phyloP scores from a whole-genome alignment of 345 rosid species.

The Eucalyptus albens region DNA sequence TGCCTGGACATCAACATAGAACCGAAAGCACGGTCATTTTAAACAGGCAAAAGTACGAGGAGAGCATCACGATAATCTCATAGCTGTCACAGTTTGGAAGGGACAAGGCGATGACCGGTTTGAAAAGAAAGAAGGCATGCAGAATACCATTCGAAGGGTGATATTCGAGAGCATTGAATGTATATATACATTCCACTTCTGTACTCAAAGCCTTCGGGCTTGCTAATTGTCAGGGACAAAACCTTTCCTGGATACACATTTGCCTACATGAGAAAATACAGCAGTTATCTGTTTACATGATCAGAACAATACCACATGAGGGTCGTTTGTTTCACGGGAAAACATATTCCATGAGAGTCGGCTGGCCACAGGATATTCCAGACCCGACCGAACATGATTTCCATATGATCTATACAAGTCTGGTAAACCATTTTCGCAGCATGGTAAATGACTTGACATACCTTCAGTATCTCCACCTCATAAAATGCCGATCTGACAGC shows the following conservation, averaged over 20 bases:
- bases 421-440: not conserved
- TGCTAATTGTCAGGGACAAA: conserved; percentile 18
- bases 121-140: not conserved
- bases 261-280: conserved; percentile 13
- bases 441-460: not conserved
- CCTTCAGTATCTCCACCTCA: conserved; percentile 17
- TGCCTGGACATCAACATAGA: conserved; percentile 24
- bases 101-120: not conserved
- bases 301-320: not conserved
- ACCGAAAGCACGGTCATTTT: no score
- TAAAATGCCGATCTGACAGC: conserved; percentile 24
- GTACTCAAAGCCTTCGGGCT: conserved; percentile 32
- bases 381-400: not conserved
- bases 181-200: conserved; percentile 38
- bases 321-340: not conserved
- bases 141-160: conserved; percentile 40
- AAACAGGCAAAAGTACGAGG: not conserved
- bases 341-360: not conserved
- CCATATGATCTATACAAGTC: not conserved
- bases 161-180: conserved; percentile 44
- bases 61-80: not conserved
- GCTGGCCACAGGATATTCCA: not conserved
- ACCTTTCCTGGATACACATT: conserved; percentile 35
- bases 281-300: not conserved
- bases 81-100: not conserved